Evolutionary conservation across 1,284 basidiomycete genomes (phyloP).

Genomic region (Papiliotrema fonsecae): DNA sequence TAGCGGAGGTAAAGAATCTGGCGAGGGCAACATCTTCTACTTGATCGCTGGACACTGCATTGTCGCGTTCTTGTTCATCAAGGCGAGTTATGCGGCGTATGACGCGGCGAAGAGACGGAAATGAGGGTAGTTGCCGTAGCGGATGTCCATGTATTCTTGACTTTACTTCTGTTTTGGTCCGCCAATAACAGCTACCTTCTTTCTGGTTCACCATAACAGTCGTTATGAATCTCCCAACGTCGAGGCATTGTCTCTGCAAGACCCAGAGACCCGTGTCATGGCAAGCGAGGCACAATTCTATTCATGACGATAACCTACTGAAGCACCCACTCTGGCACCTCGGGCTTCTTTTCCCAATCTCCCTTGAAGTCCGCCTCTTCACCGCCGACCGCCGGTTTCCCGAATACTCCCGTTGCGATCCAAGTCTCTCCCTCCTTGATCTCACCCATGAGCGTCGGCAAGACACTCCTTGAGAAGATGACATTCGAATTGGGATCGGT

Average conservation of each 20-base stretch:
- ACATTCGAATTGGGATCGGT: conserved; percentile 70
- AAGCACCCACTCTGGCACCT: conserved; percentile 26
- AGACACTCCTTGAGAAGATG: conserved; percentile 61
- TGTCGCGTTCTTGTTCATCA: conserved; percentile 11
- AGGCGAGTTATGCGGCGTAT: conserved; percentile 9
- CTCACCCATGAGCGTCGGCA: conserved; percentile 60
- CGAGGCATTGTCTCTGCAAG: no score
- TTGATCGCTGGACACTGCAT: conserved; percentile 24
- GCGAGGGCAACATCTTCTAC: conserved; percentile 40
- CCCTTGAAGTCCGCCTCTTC: conserved; percentile 22
- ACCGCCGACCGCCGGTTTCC: conserved; percentile 51
- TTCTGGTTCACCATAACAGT: no score
- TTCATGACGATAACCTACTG: neutral
- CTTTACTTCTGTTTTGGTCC: no score
- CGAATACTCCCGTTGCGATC: conserved; percentile 68
- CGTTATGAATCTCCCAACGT: no score
- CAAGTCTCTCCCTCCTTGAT: conserved; percentile 53
- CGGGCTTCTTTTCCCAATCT: conserved; percentile 35
- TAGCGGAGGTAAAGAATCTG: conserved; percentile 13
- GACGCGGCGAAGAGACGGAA: conserved; percentile 3
- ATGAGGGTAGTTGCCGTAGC: neutral
- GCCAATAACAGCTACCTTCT: no score
- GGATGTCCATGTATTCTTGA: no score
- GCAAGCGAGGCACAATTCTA: no score
- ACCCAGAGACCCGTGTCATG: no score